Evolutionary conservation across 805 yeast genomes (phyloP).

Genomic region (Candida parachauliodes): DNA sequence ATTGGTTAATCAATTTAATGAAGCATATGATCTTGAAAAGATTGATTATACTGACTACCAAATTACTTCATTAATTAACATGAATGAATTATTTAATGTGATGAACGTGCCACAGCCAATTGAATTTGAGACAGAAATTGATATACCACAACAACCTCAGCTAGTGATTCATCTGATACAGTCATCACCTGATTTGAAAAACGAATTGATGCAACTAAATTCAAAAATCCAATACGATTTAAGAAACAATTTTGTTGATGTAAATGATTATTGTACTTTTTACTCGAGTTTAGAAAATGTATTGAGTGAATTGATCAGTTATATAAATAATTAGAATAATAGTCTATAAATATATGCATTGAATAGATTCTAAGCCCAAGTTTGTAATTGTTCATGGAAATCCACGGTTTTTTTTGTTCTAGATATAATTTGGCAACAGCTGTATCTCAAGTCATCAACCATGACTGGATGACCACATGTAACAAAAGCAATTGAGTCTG

Average conservation of each 20-base stretch:
- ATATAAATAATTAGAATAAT: slow-evolving; percentile 16
- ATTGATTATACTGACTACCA: slow-evolving; percentile 40
- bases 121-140: not conserved
- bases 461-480: slow-evolving; percentile 63
- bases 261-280: slow-evolving; percentile 43
- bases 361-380: slow-evolving; percentile 44
- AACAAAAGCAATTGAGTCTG: slow-evolving; percentile 50
- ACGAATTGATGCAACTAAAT: slow-evolving; percentile 31
- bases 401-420: slow-evolving; percentile 49
- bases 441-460: slow-evolving; percentile 54
- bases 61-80: slow-evolving; percentile 34
- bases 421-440: slow-evolving; percentile 41
- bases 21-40: slow-evolving; percentile 11
- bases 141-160: slow-evolving; percentile 1
- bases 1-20: slow-evolving; percentile 21
- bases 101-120: slow-evolving; percentile 44
- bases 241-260: slow-evolving; percentile 40
- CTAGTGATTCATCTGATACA: not conserved
- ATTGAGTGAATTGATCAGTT: slow-evolving; percentile 37
- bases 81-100: slow-evolving; percentile 38
- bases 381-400: slow-evolving; percentile 71
- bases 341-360: no score
- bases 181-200: slow-evolving; percentile 12
- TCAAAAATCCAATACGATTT: slow-evolving; percentile 39
- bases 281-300: slow-evolving; percentile 39